Base-by-base conservation (phyloP, 805 yeast species). In the Kuraishia ogatae region DNA sequence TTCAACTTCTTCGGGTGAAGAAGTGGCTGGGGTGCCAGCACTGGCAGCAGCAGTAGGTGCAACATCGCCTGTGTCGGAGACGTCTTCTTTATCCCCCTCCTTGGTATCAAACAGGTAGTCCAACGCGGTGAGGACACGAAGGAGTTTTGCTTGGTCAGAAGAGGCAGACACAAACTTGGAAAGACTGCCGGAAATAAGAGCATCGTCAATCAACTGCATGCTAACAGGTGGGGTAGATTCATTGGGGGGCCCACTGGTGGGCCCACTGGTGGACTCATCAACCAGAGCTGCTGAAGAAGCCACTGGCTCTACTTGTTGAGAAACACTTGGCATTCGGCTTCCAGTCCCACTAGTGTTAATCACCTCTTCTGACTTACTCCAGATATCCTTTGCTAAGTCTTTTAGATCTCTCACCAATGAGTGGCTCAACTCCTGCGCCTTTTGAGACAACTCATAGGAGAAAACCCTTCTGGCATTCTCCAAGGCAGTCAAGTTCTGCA, bases 101-200 rank as follows among this genome's bases (percentile, higher is more conserved):
- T 72, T 70, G 0, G 74, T 64, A 53, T 84, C 89, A 66, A 81
- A 87, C 64, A 92, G 74, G 61, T 86, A 89, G 62, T 92, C 97
- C 56, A 92, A 76, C 0, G 97, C 96, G 0, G 97, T 91, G 57
- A 92, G 74, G 2, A 90, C 84, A 53, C 97, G 78, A 54, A 93
- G 72, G n/a, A 94, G 70, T 63, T 90, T 91, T 7, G 97, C 88
- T 66, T 94, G 98, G 58, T 87, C 91, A 0, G 97, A 87, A 48
- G 87, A 82, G 1, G 91, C 81, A 0, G 89, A 80, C 1, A 94
- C 87, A 64, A 92, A 89, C 61, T 81, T 82, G 26, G 80, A 71
- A 57, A 91, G 74, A 2, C 83, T 71, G 24, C 79, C 81, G 22
- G 79, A 76, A 51, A 78, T 80, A 28, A 82, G 74, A 26, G 80